These are phyloP conservation scores for Dothidotthia symphoricarpi DNA, from an alignment of 2,329 filamentous ascomycete genomes.

Conservation along the genomic window DNA sequence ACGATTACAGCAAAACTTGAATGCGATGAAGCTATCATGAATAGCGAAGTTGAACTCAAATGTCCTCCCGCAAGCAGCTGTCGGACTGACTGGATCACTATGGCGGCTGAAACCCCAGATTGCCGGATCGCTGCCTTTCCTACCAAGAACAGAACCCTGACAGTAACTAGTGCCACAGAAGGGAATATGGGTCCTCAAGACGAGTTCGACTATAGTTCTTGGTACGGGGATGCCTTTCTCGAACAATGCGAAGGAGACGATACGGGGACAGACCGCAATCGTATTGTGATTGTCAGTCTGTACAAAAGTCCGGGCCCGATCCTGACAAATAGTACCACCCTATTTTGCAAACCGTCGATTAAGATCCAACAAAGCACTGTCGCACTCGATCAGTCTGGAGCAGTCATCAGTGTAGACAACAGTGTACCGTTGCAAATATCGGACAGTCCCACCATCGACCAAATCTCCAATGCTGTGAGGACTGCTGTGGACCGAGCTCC, in stretches of 20 bases:
- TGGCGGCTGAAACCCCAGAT: neutral
- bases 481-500: neutral
- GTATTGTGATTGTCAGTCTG: slow-evolving; percentile 1
- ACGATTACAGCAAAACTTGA: neutral
- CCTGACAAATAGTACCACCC: slow-evolving; percentile 1
- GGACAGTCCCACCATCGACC: no score
- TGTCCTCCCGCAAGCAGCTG: neutral
- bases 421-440: no score
- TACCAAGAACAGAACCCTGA: no score
- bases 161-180: no score
- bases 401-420: neutral
- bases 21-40: neutral
- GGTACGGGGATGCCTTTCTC: neutral
- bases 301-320: neutral
- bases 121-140: no score
- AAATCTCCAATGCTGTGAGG: neutral
- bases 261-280: neutral
- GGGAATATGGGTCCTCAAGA: neutral
- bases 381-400: neutral
- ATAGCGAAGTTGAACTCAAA: neutral
- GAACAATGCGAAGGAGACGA: neutral
- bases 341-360: slow-evolving; percentile 5
- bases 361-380: neutral
- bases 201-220: neutral
- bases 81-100: neutral